A percentile compares a stretch with the other conserved stretches of the same genome.
Conservation (phyloP, 2,329 filamentous ascomycete species). For the Hymenoscyphus repandus region DNA sequence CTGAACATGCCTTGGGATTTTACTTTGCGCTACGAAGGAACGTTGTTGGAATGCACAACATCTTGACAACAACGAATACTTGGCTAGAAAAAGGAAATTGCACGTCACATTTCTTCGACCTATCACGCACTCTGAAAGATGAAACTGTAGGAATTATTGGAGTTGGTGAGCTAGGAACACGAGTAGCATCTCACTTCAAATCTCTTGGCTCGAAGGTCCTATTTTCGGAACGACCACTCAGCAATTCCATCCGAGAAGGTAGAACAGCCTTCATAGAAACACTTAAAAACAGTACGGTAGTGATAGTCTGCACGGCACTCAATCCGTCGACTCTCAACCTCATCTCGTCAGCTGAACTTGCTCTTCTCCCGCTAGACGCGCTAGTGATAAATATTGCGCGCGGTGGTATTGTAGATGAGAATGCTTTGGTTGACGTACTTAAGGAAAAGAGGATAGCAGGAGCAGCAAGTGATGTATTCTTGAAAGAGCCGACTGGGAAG, state of each 20-base stretch:
- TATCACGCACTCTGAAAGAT: constrained; percentile 20
- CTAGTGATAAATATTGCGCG: constrained; percentile 30
- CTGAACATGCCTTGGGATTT: constrained; percentile 28
- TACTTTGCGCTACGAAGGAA: constrained; percentile 34
- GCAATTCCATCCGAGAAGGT: constrained; percentile 7
- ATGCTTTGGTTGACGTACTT: constrained; percentile 27
- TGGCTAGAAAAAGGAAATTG: constrained; percentile 26
- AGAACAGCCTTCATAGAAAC: constrained; percentile 17
- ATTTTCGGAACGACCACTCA: constrained; percentile 19
- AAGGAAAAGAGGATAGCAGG: constrained; percentile 24
- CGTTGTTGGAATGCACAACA: constrained; percentile 29
- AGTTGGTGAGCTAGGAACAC: constrained; percentile 24
- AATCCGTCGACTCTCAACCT: constrained; percentile 21
- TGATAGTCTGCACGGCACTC: constrained; percentile 23
- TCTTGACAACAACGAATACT: constrained; percentile 5
- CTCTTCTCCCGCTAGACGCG: constrained; percentile 18
- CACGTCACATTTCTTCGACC: constrained; percentile 22
- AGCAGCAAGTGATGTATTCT: constrained; percentile 31
- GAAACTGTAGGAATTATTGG: constrained; percentile 29
- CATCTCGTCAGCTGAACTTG: constrained; percentile 23
- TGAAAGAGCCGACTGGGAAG: constrained; percentile 37
- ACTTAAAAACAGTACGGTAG: constrained; percentile 14
- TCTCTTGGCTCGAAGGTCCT: constrained; percentile 22
- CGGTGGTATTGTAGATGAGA: constrained; percentile 30
- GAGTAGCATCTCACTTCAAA: constrained; percentile 18